Conservation (phyloP, 768 basidiomycete species). For the Leccinum variicolor region DNA sequence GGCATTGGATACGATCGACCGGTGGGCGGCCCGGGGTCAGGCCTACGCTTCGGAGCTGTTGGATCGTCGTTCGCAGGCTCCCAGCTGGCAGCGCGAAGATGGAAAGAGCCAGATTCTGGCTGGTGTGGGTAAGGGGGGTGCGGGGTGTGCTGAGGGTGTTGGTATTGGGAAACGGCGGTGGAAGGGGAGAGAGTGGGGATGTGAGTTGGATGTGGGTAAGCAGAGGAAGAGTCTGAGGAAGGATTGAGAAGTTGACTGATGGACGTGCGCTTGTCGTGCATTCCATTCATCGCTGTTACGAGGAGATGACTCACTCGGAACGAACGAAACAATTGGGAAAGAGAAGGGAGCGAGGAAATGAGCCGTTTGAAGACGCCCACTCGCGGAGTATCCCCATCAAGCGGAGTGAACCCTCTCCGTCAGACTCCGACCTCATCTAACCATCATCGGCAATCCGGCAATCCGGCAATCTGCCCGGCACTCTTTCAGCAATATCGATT, state of each 20-base stretch:
- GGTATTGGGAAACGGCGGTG: constrained; percentile 25
- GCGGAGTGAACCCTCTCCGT: constrained; percentile 27
- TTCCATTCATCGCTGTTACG: constrained; percentile 34
- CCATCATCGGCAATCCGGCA: constrained; percentile 23
- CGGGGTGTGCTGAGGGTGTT: constrained; percentile 26
- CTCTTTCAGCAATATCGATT: constrained; percentile 2
- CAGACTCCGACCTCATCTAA: constrained; percentile 27
- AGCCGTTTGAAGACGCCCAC: constrained; percentile 29
- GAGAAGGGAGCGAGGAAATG: constrained; percentile 27
- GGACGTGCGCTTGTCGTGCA: constrained; percentile 50
- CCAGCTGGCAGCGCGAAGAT: constrained; percentile 66
- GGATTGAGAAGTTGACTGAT: constrained; percentile 51
- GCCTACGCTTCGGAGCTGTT: constrained; percentile 34
- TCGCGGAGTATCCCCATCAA: constrained; percentile 28
- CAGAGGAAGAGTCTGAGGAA: constrained; percentile 38
- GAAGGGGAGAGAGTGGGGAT: constrained; percentile 25
- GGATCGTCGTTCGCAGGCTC: constrained; percentile 36
- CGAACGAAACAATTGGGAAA: constrained; percentile 1
- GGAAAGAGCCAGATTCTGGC: constrained; percentile 36
- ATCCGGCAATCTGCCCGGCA: constrained; percentile 20
- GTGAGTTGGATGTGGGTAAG: constrained; percentile 29
- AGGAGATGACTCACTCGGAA: constrained; percentile 4
- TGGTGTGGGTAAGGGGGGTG: constrained; percentile 28
- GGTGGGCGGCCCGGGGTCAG: constrained; percentile 31
- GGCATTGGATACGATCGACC: constrained; percentile 35